Base-by-base conservation (phyloP, 2,329 filamentous ascomycete genomes). In the Penicillium sp. region DNA sequence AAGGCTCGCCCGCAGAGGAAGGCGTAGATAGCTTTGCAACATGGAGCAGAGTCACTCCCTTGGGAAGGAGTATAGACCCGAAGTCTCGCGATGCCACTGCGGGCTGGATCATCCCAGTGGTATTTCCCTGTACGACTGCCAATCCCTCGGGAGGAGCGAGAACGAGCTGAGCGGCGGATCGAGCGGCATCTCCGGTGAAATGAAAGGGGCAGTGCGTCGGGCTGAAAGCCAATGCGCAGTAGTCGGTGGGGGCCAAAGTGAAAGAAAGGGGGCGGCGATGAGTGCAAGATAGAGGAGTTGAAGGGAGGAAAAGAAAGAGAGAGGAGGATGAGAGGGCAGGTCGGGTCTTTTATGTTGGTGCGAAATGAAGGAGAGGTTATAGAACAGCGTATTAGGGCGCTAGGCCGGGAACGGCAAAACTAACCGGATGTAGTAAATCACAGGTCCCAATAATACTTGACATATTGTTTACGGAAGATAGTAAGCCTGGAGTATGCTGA, bases 151-250 rank as follows among this genome's bases (percentile, higher is more conserved):
- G 26, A 27, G 32, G 24, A 32, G 42, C 5, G 52, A 45, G 47
- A 45, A 45, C 42, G 28, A 49, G 47, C 27, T 40, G 24, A 36
- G 42, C 4, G 9, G 45, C 46, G 47, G 52, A 52, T 54, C 40
- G 43, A 48, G 49, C 46, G 52, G 44, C 44, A 51, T 54, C 43
- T 54, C 49, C 43, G 12, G 38, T 49, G 49, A 54, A 47, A 53
- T 52, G 42, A 46, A 52, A 49, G 41, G 49, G 46, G 49, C 41
- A 54, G 45, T 52, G 45, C 33, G 45, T 52, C 32, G 37, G 47
- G 28, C 28, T 32, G 28, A 40, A 32, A 32, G 28, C 28, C 28
- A 32, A 32, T 32, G 38, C 27, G 38, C 38, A 40, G 27, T 25
- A 40, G 25, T 26, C 24, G 27, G 28, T 32, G 28, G 28, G 28